Conservation (phyloP, 306 rosid species). For the Nissolia schottii region DNA sequence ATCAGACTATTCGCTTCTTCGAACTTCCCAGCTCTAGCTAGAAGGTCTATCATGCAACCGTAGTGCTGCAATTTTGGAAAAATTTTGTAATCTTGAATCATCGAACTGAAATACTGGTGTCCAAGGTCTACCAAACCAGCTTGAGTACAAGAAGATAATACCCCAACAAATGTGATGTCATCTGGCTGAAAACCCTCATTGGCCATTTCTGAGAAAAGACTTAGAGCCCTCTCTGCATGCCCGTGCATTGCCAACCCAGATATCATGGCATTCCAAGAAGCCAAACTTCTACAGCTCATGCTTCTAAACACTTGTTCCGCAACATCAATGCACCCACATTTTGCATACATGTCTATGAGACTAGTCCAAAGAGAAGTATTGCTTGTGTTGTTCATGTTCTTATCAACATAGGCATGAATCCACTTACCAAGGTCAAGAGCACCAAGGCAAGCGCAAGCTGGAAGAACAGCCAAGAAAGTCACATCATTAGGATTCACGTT, state of each 20-base stretch:
- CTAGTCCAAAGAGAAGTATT: conserved; percentile 65
- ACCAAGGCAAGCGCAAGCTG: conserved; percentile 75
- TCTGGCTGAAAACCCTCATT: conserved; percentile 53
- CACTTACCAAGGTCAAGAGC: conserved; percentile 87
- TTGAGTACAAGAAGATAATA: conserved; percentile 79
- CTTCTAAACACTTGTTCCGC: conserved; percentile 66
- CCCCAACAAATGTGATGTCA: conserved; percentile 75
- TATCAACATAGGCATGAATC: conserved; percentile 77
- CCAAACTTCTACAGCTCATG: conserved; percentile 43
- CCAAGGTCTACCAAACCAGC: conserved; percentile 68
- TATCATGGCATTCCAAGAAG: conserved; percentile 89
- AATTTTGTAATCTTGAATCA: conserved; percentile 46
- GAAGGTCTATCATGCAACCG: conserved; percentile 75
- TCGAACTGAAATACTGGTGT: conserved; percentile 47
- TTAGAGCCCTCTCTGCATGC: conserved; percentile 50
- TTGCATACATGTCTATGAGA: conserved; percentile 74
- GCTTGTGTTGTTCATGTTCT: conserved; percentile 30
- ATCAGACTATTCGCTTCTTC: conserved; percentile 66
- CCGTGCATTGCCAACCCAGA: conserved; percentile 77
- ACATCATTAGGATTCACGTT: conserved; percentile 66
- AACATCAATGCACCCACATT: conserved; percentile 65
- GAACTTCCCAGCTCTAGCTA: conserved; percentile 66
- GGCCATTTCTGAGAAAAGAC: conserved; percentile 49
- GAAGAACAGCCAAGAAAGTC: conserved; percentile 73
- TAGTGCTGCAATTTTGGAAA: conserved; percentile 68